phyloP scores from a whole-genome alignment of 768 basidiomycete species.

The Lactifluus volemus region DNA sequence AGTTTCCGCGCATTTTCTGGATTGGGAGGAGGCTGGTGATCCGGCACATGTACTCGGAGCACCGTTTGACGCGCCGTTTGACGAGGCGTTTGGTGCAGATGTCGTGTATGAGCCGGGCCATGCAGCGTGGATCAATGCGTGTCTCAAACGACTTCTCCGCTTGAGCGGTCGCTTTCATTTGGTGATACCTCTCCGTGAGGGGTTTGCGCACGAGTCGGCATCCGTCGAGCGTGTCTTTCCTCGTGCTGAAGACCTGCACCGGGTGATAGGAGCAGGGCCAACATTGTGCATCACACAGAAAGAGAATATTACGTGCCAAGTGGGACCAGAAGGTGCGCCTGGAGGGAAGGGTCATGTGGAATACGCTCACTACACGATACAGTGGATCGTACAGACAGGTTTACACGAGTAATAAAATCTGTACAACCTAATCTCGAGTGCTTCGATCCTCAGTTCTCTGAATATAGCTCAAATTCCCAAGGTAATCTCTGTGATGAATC shows the following conservation, averaged over 20 bases:
- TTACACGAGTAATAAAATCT: background rate
- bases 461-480: conserved; percentile 72
- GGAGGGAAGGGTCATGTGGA: conserved; percentile 44
- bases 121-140: conserved; percentile 37
- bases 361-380: conserved; percentile 66
- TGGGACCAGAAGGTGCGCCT: conserved; percentile 21
- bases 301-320: conserved; percentile 49
- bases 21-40: conserved; percentile 31
- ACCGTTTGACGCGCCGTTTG: conserved; percentile 32
- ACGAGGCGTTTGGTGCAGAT: conserved; percentile 46
- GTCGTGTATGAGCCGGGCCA: conserved; percentile 45
- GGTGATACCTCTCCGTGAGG: conserved; percentile 64
- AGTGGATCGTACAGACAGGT: conserved; percentile 37
- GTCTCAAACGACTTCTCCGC: conserved; percentile 33
- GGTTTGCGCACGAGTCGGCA: conserved; percentile 49
- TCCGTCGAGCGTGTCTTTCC: conserved; percentile 51
- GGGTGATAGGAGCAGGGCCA: background rate
- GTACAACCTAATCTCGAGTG: background rate
- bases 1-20: conserved; percentile 27
- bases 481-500: conserved; percentile 41
- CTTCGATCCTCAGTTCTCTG: conserved; percentile 10
- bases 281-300: conserved; percentile 43
- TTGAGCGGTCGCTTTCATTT: conserved; percentile 50
- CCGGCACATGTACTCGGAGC: background rate
- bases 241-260: conserved; percentile 9